phyloP scores from a whole-genome alignment of 805 yeast genomes.

The Zygotorulaspora chibaensis region DNA sequence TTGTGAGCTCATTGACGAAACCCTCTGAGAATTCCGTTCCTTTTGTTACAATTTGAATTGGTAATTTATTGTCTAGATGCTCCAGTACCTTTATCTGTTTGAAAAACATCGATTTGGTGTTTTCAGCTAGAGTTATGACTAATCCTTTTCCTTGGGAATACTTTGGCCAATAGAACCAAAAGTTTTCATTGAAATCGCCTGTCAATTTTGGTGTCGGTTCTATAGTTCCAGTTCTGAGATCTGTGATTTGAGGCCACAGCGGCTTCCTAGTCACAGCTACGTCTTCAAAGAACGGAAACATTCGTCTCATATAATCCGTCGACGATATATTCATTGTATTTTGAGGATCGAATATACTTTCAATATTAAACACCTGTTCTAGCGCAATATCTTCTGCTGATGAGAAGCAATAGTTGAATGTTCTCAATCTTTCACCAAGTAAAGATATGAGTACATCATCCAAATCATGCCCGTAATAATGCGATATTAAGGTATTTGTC shows the following conservation, averaged over 20 bases:
- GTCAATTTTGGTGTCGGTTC: constrained; percentile 9
- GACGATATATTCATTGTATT: constrained; percentile 3
- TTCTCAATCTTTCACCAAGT: constrained; percentile 28
- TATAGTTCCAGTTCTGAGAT: constrained; percentile 10
- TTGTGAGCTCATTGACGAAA: constrained; percentile 9
- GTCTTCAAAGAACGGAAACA: constrained; percentile 28
- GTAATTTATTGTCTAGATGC: constrained; percentile 22
- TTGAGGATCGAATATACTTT: constrained; percentile 8
- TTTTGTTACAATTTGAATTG: constrained; percentile 29
- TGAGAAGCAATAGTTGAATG: constrained; percentile 29
- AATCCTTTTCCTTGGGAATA: constrained; percentile 29
- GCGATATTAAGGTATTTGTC: constrained; percentile 19
- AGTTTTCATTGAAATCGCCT: constrained; percentile 16
- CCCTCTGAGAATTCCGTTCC: constrained; percentile 19
- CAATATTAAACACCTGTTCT: constrained; percentile 14
- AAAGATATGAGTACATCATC: constrained; percentile 21
- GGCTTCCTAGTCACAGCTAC: constrained; percentile 6
- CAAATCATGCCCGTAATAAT: constrained; percentile 16
- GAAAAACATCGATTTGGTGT: constrained; percentile 16
- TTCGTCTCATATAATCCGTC: constrained; percentile 19
- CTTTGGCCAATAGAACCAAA: constrained; percentile 27
- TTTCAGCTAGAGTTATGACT: constrained; percentile 24
- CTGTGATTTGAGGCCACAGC: constrained; percentile 24
- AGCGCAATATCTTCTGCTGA: constrained; percentile 12
- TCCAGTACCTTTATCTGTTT: constrained; percentile 25